Evolutionary conservation across 768 basidiomycete genomes (phyloP).

Genomic region (Tylopilus felleus): DNA sequence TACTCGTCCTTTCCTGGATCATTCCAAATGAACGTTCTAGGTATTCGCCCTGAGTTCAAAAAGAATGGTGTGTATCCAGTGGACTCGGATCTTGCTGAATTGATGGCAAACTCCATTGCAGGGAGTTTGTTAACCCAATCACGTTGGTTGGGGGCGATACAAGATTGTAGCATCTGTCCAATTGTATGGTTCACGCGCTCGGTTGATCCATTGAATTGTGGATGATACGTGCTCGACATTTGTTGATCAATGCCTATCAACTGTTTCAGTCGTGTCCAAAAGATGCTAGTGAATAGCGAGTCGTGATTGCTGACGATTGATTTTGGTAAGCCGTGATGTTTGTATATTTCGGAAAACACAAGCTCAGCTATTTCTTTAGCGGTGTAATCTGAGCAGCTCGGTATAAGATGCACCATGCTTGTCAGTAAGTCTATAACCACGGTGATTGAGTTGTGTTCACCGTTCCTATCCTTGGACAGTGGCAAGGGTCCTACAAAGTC

Average conservation of each 20-base stretch:
- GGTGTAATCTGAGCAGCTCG: no score
- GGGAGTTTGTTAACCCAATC: slow-evolving; percentile 15
- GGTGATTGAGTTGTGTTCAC: slow-evolving; percentile 25
- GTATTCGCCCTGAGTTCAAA: slow-evolving; percentile 7
- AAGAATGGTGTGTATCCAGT: slow-evolving; percentile 25
- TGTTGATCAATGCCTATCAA: not conserved
- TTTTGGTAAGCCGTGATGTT: slow-evolving; percentile 12
- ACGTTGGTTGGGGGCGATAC: not conserved
- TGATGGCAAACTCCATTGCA: slow-evolving; percentile 24
- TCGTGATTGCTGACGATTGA: slow-evolving; percentile 25
- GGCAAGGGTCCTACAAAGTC: slow-evolving; percentile 41
- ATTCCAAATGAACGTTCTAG: slow-evolving; percentile 20
- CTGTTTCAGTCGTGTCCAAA: not conserved
- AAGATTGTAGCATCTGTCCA: not conserved
- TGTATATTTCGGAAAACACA: no score
- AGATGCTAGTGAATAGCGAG: slow-evolving; percentile 12
- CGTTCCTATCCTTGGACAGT: not conserved
- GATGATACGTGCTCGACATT: not conserved
- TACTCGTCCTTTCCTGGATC: slow-evolving; percentile 4
- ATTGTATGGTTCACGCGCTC: not conserved
- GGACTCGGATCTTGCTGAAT: slow-evolving; percentile 7
- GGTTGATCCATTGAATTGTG: not conserved
- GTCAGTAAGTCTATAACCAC: slow-evolving; percentile 20
- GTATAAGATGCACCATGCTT: slow-evolving; percentile 23
- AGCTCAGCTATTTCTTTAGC: no score